Conservation (phyloP, 2,329 filamentous ascomycete species). For the Colletotrichum musicola region DNA sequence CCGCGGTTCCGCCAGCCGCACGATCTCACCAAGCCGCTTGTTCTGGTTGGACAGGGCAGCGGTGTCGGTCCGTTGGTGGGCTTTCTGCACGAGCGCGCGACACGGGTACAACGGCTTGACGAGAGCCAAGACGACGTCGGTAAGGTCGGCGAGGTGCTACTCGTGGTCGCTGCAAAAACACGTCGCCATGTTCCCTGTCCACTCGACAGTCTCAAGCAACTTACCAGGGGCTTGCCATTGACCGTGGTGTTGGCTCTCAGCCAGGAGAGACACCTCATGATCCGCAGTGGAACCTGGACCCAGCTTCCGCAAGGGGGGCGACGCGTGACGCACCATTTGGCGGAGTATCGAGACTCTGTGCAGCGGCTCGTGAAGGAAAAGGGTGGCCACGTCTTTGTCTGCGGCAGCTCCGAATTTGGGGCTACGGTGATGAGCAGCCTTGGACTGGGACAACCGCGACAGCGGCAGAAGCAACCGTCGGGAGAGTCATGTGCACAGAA, state of each 20-base stretch:
- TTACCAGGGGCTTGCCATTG: conserved; percentile 21
- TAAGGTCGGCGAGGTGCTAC: conserved; percentile 14
- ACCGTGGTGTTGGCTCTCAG: conserved; percentile 27
- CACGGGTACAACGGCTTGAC: neutral
- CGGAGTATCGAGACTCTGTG: conserved; percentile 9
- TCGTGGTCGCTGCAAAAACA: conserved; percentile 25
- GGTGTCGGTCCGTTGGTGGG: conserved; percentile 26
- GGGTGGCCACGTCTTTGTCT: conserved; percentile 30
- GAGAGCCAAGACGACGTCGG: neutral
- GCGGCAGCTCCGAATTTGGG: conserved; percentile 32
- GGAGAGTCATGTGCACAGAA: neutral
- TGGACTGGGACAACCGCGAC: conserved; percentile 6
- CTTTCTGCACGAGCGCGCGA: conserved; percentile 30
- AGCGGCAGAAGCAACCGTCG: conserved; percentile 6
- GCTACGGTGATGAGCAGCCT: conserved; percentile 21
- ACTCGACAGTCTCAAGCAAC: conserved; percentile 17
- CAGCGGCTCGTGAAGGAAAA: conserved; percentile 15
- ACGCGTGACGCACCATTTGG: conserved; percentile 16
- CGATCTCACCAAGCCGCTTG: conserved; percentile 18
- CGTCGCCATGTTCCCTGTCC: conserved; percentile 28
- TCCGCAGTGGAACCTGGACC: conserved; percentile 18
- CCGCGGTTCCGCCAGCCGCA: conserved; percentile 31
- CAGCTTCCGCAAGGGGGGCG: conserved; percentile 2
- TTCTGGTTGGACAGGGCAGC: conserved; percentile 23
- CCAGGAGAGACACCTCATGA: conserved; percentile 24